phyloP scores from a whole-genome alignment of 352 stramenopile genomes.

The Phytophthora multivora region DNA sequence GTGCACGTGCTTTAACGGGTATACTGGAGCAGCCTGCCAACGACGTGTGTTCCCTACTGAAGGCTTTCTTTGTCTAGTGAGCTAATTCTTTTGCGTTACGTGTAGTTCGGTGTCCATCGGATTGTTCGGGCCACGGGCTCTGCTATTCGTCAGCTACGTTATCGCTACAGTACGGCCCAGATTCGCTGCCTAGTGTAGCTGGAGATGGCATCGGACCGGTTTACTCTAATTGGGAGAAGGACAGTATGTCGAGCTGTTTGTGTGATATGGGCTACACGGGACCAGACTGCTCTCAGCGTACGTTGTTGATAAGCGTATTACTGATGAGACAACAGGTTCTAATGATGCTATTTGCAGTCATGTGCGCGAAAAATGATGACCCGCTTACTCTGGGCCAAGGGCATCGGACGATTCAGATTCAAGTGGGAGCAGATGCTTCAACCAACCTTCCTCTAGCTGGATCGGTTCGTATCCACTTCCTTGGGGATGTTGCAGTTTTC shows the following conservation, averaged over 20 bases:
- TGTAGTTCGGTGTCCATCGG: slow-evolving; percentile 57
- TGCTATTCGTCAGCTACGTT: slow-evolving; percentile 65
- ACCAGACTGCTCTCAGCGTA: slow-evolving; percentile 83
- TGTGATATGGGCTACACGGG: slow-evolving; percentile 87
- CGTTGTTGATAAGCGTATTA: slow-evolving; percentile 8
- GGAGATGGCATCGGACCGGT: slow-evolving; percentile 50
- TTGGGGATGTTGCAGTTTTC: slow-evolving; percentile 50
- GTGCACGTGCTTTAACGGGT: slow-evolving; percentile 62
- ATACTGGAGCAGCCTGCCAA: slow-evolving; percentile 64
- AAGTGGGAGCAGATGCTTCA: slow-evolving; percentile 34
- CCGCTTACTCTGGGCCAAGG: slow-evolving; percentile 75
- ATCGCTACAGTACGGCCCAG: slow-evolving; percentile 53
- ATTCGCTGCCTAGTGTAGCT: slow-evolving; percentile 36
- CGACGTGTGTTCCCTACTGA: slow-evolving; percentile 35
- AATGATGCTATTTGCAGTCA: slow-evolving; percentile 35
- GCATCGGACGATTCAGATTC: slow-evolving; percentile 65
- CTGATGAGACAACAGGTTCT: neutral
- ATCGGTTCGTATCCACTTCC: slow-evolving; percentile 50
- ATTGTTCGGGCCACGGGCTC: slow-evolving; percentile 66
- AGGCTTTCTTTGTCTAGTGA: neutral
- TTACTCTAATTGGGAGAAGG: slow-evolving; percentile 89
- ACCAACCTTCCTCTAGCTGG: slow-evolving; percentile 34
- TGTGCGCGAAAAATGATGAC: slow-evolving; percentile 90
- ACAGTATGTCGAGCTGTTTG: slow-evolving; percentile 75
- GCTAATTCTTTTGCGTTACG: neutral